These are phyloP conservation scores for Ogataea nakhonphanomensis DNA, from an alignment of 805 yeast species.

Conservation along the genomic window DNA sequence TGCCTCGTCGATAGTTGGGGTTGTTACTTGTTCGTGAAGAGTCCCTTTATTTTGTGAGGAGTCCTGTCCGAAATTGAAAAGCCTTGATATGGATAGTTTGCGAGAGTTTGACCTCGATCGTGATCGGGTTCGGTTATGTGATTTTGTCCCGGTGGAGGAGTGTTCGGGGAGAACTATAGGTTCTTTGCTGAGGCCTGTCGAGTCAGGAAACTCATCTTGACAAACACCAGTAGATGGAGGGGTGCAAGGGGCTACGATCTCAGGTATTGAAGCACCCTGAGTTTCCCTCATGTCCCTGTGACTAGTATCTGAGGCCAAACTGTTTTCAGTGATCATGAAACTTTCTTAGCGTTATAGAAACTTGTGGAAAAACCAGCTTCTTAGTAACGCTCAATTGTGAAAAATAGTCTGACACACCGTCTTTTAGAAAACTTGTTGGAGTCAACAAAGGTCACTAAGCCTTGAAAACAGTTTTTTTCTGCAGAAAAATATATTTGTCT, in stretches of 20 bases:
- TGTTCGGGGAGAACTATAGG: slow-evolving; percentile 8
- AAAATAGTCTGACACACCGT: not conserved
- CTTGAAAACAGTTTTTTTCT: slow-evolving; percentile 3
- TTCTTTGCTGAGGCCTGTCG: not conserved
- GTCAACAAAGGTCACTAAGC: slow-evolving; percentile 5
- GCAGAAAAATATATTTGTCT: not conserved
- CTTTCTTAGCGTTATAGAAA: not conserved
- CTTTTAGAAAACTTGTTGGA: not conserved
- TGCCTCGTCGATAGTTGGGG: slow-evolving; percentile 24
- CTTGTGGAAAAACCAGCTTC: not conserved
- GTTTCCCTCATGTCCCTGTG: not conserved
- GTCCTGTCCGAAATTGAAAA: slow-evolving; percentile 37
- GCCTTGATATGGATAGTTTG: slow-evolving; percentile 34
- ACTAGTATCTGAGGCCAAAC: not conserved
- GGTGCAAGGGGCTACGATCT: slow-evolving; percentile 5
- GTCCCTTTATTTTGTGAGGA: slow-evolving; percentile 8
- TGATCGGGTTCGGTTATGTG: slow-evolving; percentile 21
- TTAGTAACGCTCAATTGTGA: not conserved
- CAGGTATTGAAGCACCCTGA: not conserved
- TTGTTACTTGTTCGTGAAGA: slow-evolving; percentile 10
- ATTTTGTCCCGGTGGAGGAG: slow-evolving; percentile 4
- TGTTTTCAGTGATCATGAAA: slow-evolving; percentile 1
- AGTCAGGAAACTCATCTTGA: slow-evolving; percentile 13
- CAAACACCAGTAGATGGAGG: slow-evolving; percentile 17
- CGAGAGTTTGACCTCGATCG: slow-evolving; percentile 41